phyloP scores from a whole-genome alignment of 176 grass and related monocot species.

The Oryza nivara region DNA sequence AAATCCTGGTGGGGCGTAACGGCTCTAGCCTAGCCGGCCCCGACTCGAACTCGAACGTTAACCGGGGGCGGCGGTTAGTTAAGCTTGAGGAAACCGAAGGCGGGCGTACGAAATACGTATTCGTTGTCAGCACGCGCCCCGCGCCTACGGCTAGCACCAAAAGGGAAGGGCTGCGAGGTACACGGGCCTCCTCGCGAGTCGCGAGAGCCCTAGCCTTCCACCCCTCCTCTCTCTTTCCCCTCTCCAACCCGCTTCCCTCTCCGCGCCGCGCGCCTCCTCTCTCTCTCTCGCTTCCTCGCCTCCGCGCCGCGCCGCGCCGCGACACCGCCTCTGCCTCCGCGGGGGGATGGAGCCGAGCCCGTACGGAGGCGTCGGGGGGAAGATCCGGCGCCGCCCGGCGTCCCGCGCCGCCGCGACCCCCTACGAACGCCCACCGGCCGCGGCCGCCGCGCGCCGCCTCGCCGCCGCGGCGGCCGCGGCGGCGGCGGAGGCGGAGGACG shows the following conservation, averaged over 20 bases:
- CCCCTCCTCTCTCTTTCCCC: too few relatives aligned
- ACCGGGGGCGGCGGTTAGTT: neutral
- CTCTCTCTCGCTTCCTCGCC: neutral
- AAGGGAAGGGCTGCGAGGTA: neutral
- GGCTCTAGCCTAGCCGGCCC: too few relatives aligned
- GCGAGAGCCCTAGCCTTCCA: slow-evolving; percentile 34
- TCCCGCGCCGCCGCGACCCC: slow-evolving; percentile 53
- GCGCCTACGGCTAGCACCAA: neutral
- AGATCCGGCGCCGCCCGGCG: slow-evolving; percentile 62
- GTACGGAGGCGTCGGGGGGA: slow-evolving; percentile 68
- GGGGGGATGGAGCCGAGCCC: slow-evolving; percentile 56
- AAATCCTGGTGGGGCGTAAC: too few relatives aligned
- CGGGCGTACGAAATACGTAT: slow-evolving; percentile 8
- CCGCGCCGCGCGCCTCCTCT: neutral
- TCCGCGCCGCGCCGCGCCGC: neutral
- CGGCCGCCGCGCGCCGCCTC: slow-evolving; percentile 45
- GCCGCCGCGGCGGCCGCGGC: slow-evolving; percentile 3
- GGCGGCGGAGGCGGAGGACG: neutral
- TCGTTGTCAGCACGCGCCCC: neutral
- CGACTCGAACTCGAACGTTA: too few relatives aligned
- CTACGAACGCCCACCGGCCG: slow-evolving; percentile 59
- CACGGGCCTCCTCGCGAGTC: slow-evolving; percentile 35
- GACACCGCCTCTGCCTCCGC: neutral
- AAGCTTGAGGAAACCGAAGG: neutral
- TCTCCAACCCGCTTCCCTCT: neutral